phyloP scores from a whole-genome alignment of 257 asterid species.

The Nicotiana knightiana region DNA sequence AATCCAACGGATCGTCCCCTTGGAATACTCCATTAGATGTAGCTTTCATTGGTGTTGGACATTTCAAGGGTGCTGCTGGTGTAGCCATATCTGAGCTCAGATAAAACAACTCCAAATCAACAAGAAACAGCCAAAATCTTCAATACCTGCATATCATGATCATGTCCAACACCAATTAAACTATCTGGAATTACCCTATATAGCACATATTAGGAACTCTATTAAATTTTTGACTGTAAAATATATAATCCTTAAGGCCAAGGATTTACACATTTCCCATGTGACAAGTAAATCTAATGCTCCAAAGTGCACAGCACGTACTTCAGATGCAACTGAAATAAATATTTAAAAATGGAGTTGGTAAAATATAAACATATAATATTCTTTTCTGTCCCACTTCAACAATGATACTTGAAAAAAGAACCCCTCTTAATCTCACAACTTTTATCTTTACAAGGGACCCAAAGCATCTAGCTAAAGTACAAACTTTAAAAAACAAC shows the following conservation, averaged over 20 bases:
- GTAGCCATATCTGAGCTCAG: constrained; percentile 34
- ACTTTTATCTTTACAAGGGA: neutral
- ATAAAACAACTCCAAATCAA: constrained; percentile 21
- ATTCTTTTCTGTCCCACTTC: neutral
- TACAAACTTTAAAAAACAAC: neutral
- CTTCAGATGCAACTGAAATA: neutral
- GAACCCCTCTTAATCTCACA: neutral
- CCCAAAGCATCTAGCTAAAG: neutral
- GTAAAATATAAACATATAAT: neutral
- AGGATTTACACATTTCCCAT: neutral
- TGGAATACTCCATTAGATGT: constrained; percentile 78
- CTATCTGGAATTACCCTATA: neutral
- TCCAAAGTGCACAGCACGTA: neutral
- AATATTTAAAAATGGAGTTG: neutral
- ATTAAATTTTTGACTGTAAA: too few relatives aligned
- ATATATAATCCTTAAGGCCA: neutral
- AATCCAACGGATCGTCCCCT: constrained; percentile 70
- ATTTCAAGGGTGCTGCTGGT: constrained; percentile 32
- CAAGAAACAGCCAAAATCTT: constrained; percentile 15
- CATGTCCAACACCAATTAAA: neutral
- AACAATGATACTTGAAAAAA: neutral
- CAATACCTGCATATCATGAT: constrained; percentile 25
- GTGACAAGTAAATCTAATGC: neutral
- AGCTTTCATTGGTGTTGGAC: constrained; percentile 66
- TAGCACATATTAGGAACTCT: neutral